Evolutionary conservation across 1,284 basidiomycete genomes (phyloP), one percentile per base, ranked within the genome.

Genomic region (Anthracocystis setariae): DNA sequence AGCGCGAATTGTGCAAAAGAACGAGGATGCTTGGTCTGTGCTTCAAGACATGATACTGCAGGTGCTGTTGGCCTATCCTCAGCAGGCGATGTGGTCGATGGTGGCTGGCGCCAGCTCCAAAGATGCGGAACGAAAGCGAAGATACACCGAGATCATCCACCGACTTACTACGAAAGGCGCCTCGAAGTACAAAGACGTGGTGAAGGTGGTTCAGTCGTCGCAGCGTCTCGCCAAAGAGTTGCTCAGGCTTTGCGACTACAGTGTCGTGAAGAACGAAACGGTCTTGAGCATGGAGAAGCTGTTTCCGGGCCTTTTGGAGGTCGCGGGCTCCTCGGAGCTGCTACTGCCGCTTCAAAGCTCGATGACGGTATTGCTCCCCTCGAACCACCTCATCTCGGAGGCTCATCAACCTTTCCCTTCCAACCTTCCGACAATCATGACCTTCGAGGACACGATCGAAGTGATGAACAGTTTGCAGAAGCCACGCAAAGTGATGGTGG

Each of bases 51-150:
- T 98, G 38, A 92, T 98, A 67, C 84, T 86, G 10, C 85, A 84
- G 18, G 92, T 98, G 38, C 87, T 98, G 13, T 84, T 86, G 51
- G 88, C 89, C 54, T 95, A 94, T 81, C 94, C 96, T 4, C 89
- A 91, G 47, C 96, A 99, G 84, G 90, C 92, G 0, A 86, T 98
- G 40, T 99, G 96, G 96, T 88, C 93, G 2, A 94, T 96, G 80
- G 89, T 91, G 0, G 91, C 93, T 0, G 92, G 93, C 7, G 88
- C 91, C 45, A 92, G 94, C 82, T 97, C 94, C 0, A 92, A 89
- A 42, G 91, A 92, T 66, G 7, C 78, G 0, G 86, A 87, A 33
- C 87, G 95, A 46, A 86, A 86, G 60, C 77, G 84, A 23, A 87
- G 92, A 60, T 92, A 91, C 46, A 86, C 82, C 48, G 79, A 84